Conservation (phyloP, 306 rosid species). For the Vigna mungo region DNA sequence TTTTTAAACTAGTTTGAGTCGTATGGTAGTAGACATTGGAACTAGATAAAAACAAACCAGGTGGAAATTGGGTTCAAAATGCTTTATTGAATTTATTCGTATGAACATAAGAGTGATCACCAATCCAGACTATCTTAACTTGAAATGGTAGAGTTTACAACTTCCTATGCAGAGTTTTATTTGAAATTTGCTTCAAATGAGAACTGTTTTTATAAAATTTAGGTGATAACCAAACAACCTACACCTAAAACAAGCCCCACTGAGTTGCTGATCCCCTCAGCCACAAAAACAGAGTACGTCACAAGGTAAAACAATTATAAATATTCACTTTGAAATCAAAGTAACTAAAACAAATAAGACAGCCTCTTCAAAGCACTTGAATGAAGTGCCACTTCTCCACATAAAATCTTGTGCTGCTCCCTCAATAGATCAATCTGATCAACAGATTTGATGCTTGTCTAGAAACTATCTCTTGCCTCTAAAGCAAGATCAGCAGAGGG, state of each 20-base stretch:
- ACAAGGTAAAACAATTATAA: constrained; percentile 12
- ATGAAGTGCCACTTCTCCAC: constrained; percentile 94
- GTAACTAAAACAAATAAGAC: constrained; percentile 34
- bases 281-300: constrained; percentile 1
- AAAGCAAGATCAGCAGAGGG: constrained; percentile 72
- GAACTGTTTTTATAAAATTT: constrained; percentile 11
- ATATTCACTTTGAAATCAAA: constrained; percentile 28
- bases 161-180: neutral
- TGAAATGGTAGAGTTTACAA: neutral
- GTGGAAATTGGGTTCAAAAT: constrained; percentile 1
- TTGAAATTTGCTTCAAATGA: neutral
- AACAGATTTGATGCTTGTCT: constrained; percentile 82
- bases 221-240: constrained; percentile 23
- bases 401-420: constrained; percentile 89
- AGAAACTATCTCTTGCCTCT: constrained; percentile 67
- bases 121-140: neutral
- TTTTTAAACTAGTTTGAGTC: neutral
- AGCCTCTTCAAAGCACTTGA: constrained; percentile 90
- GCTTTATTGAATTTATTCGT: neutral
- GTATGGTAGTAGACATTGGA: neutral
- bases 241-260: neutral
- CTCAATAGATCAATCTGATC: constrained; percentile 89
- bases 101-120: neutral
- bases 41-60: constrained; percentile 10
- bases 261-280: neutral